Conservation (phyloP, 441 rosid genomes). For the Rhodomyrtus psidioides region DNA sequence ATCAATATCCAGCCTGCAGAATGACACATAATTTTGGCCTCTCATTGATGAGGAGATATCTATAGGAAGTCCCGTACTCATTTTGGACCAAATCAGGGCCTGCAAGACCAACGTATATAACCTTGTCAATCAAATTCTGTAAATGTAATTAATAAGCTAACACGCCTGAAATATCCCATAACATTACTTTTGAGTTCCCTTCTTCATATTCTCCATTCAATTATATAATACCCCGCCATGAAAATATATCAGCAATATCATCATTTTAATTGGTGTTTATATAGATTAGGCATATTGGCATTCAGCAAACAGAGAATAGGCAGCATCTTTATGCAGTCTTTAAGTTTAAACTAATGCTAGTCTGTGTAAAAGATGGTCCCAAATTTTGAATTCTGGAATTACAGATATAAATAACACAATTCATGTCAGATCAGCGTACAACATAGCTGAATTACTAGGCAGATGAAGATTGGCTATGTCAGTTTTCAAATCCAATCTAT, state of each 20-base stretch:
- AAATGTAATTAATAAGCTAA: neutral
- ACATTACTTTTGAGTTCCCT: neutral
- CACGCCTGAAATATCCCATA: neutral
- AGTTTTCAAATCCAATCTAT: neutral
- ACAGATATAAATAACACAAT: neutral
- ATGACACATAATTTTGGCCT: constrained; percentile 63
- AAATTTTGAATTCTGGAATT: neutral
- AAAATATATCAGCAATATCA: neutral
- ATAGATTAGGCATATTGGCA: neutral
- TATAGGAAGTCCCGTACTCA: constrained; percentile 98
- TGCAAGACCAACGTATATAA: constrained; percentile 17
- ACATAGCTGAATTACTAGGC: neutral
- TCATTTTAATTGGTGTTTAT: neutral
- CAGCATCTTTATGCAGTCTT: neutral
- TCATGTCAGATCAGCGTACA: neutral
- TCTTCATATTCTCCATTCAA: neutral
- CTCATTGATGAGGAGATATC: constrained; percentile 92
- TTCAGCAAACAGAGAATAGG: neutral
- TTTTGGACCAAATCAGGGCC: constrained; percentile 99
- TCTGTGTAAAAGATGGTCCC: neutral
- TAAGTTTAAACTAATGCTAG: neutral
- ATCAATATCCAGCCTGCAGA: constrained; percentile 97
- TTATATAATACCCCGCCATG: neutral
- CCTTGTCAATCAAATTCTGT: neutral
- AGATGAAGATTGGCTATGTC: neutral